phyloP scores from a whole-genome alignment of 768 basidiomycete species.

The Pleurotus eryngii region DNA sequence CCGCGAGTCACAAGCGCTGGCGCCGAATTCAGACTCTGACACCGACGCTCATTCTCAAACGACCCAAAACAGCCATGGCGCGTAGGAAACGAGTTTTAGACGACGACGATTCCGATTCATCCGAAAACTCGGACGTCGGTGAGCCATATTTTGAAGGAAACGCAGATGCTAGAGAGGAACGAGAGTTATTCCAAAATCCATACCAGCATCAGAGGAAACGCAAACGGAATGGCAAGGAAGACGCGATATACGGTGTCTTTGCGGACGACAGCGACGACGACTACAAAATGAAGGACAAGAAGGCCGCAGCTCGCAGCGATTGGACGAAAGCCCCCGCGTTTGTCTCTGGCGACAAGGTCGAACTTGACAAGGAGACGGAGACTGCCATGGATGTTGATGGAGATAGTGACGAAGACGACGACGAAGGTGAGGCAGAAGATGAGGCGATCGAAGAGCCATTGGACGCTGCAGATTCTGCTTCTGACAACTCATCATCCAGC shows the following conservation, averaged over 20 bases:
- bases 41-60: not conserved
- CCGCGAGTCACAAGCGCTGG: not conserved
- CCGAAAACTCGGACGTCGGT: constrained; percentile 50
- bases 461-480: constrained; percentile 34
- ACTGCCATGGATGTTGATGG: constrained; percentile 30
- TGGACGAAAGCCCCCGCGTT: constrained; percentile 81
- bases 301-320: constrained; percentile 38
- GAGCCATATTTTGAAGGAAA: constrained; percentile 47
- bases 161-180: constrained; percentile 68
- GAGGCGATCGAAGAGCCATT: constrained; percentile 32
- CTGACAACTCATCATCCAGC: constrained; percentile 48
- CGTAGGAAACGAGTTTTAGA: constrained; percentile 78
- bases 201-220: constrained; percentile 64
- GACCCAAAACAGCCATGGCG: constrained; percentile 45
- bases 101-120: constrained; percentile 68
- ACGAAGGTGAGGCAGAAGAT: constrained; percentile 33
- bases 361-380: constrained; percentile 32
- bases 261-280: constrained; percentile 71
- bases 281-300: constrained; percentile 27
- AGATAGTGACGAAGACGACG: constrained; percentile 27
- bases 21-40: not conserved
- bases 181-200: constrained; percentile 72
- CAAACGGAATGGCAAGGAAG: constrained; percentile 64
- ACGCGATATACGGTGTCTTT: constrained; percentile 75
- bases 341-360: constrained; percentile 54